Conservation (phyloP, 2,329 filamentous ascomycete genomes). For the Penicillium carneum region DNA sequence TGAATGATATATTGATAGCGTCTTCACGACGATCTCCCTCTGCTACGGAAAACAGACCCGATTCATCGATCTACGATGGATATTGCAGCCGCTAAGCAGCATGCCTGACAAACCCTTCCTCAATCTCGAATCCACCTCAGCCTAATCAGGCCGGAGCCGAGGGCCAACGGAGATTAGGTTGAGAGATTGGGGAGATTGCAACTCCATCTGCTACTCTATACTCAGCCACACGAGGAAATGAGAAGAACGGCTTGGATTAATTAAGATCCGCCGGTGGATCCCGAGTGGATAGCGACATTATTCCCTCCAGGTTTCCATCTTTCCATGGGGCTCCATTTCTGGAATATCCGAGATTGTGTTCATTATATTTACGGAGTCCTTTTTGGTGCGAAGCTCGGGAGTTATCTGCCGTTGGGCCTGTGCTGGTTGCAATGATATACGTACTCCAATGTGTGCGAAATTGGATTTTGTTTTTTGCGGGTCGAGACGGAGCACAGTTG, state of each 20-base stretch:
- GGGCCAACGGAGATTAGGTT: conserved; percentile 6
- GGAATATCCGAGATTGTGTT: conserved; percentile 10
- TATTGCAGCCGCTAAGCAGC: neutral
- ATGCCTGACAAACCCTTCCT: neutral
- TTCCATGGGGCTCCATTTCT: conserved; percentile 16
- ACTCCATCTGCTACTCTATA: conserved; percentile 1
- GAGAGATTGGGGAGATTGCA: conserved; percentile 1
- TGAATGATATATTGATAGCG: neutral
- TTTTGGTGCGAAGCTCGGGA: neutral
- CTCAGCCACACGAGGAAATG: conserved; percentile 23
- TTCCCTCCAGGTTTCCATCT: conserved; percentile 29
- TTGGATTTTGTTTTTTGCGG: neutral
- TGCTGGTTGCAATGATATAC: conserved; percentile 11
- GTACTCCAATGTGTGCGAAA: neutral
- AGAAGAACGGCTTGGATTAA: conserved; percentile 22
- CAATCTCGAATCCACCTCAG: conserved; percentile 9
- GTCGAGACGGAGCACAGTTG: neutral
- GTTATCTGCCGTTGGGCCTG: conserved; percentile 2
- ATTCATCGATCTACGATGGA: neutral
- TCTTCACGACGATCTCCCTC: neutral
- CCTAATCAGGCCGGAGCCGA: conserved; percentile 19
- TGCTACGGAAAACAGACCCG: neutral
- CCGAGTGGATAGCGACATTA: conserved; percentile 29
- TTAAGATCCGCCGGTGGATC: conserved; percentile 34
- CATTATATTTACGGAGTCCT: neutral